These are phyloP conservation scores for Scorias spongiosa DNA, from an alignment of 2,329 filamentous ascomycete genomes.

Conservation along the genomic window DNA sequence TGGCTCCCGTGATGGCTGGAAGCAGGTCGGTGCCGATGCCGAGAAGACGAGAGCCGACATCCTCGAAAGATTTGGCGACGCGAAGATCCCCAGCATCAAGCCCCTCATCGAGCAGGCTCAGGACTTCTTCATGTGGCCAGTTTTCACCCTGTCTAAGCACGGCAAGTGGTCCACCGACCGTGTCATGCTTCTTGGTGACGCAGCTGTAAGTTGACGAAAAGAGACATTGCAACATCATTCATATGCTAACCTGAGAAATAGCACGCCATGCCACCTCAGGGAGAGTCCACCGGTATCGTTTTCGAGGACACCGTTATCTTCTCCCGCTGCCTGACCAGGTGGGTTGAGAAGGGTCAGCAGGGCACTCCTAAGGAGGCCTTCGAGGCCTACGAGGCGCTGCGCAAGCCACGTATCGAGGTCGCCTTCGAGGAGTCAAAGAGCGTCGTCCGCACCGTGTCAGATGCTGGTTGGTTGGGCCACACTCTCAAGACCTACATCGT, in stretches of 20 bases:
- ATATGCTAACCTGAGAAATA: slow-evolving; percentile 2
- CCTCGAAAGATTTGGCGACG: slow-evolving; percentile 25
- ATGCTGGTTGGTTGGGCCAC: slow-evolving; percentile 30
- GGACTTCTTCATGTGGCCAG: slow-evolving; percentile 31
- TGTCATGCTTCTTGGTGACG: slow-evolving; percentile 30
- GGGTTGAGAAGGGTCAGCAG: slow-evolving; percentile 25
- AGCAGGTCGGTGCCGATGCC: slow-evolving; percentile 27
- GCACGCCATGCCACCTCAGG: slow-evolving; percentile 37
- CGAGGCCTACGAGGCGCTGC: slow-evolving; percentile 31
- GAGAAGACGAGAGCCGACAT: slow-evolving; percentile 28
- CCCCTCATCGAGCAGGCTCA: slow-evolving; percentile 26
- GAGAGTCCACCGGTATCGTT: slow-evolving; percentile 35
- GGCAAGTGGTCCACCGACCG: slow-evolving; percentile 31
- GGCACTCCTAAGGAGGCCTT: slow-evolving; percentile 29
- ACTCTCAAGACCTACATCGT: slow-evolving; percentile 30
- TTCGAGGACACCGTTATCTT: slow-evolving; percentile 39
- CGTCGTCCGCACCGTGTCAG: slow-evolving; percentile 29
- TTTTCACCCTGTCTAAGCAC: slow-evolving; percentile 28
- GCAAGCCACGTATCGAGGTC: slow-evolving; percentile 28
- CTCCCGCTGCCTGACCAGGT: slow-evolving; percentile 27
- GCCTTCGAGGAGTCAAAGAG: slow-evolving; percentile 33
- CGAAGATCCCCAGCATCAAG: slow-evolving; percentile 22
- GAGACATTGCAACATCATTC: too few relatives aligned
- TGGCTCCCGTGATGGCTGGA: slow-evolving; percentile 30
- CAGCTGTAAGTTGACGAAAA: slow-evolving; percentile 20